These are phyloP conservation scores for Ceratorhiza oryzae-sativae DNA, from an alignment of 1,284 basidiomycete species.

Conservation along the genomic window DNA sequence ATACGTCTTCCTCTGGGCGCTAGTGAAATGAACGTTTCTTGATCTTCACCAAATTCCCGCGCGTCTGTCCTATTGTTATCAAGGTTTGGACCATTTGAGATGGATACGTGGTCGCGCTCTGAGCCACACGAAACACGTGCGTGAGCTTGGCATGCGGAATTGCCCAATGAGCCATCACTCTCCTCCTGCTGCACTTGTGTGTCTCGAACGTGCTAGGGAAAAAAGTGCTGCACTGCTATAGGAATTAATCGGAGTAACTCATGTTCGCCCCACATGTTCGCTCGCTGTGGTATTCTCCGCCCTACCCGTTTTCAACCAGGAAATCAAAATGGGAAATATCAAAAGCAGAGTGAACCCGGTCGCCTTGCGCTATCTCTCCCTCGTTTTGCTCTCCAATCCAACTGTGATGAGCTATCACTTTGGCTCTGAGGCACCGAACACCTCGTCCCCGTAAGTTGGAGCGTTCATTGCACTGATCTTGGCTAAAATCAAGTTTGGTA, in stretches of 20 bases:
- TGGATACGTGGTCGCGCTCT: not conserved
- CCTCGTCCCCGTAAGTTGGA: conserved; percentile 11
- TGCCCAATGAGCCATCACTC: conserved; percentile 5
- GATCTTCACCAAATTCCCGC: not conserved
- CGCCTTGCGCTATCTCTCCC: not conserved
- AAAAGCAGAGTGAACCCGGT: conserved; percentile 8
- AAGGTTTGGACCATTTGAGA: conserved; percentile 2
- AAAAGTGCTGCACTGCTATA: not conserved
- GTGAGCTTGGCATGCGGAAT: not conserved
- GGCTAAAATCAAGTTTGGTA: not conserved
- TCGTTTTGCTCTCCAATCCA: not conserved
- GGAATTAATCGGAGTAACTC: not conserved
- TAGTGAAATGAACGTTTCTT: not conserved
- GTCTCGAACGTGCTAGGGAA: conserved; percentile 15
- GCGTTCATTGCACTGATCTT: not conserved
- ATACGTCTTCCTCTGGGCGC: not conserved
- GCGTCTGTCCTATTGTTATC: not conserved
- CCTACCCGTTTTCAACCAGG: conserved; percentile 10
- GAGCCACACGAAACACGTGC: conserved; percentile 7
- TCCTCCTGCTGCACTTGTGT: not conserved
- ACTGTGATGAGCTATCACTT: conserved; percentile 1
- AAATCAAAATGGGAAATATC: conserved; percentile 5
- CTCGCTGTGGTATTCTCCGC: conserved; percentile 13
- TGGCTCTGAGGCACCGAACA: not conserved
- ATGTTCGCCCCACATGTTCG: not conserved